Evolutionary conservation across 2,329 filamentous ascomycete genomes (phyloP).

Genomic region (Paecilomyces fulvus): DNA sequence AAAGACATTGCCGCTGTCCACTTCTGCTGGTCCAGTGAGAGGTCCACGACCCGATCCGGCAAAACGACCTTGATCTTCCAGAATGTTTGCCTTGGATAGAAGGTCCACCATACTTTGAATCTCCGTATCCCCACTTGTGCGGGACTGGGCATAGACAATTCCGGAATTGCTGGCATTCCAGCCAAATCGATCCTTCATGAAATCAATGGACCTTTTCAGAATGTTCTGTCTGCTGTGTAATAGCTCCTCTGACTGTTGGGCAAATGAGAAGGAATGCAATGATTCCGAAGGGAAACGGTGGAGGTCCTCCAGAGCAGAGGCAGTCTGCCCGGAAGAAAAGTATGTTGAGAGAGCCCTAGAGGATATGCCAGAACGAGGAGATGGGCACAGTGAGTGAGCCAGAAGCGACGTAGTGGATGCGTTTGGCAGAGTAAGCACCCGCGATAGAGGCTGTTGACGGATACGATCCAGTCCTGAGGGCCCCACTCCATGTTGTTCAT

Average conservation of each 20-base stretch:
- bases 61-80: slow-evolving; percentile 46
- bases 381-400: slow-evolving; percentile 54
- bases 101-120: slow-evolving; percentile 87
- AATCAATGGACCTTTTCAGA: slow-evolving; percentile 86
- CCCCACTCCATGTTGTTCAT: slow-evolving; percentile 80
- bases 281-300: slow-evolving; percentile 91
- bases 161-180: slow-evolving; percentile 69
- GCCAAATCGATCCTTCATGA: slow-evolving; percentile 86
- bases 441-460: slow-evolving; percentile 68
- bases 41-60: slow-evolving; percentile 50
- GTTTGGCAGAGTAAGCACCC: slow-evolving; percentile 56
- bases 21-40: slow-evolving; percentile 68
- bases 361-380: slow-evolving; percentile 57
- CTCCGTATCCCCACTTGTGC: slow-evolving; percentile 73
- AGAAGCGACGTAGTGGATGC: slow-evolving; percentile 55
- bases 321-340: slow-evolving; percentile 55
- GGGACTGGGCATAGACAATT: slow-evolving; percentile 74
- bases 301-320: slow-evolving; percentile 74
- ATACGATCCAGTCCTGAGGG: slow-evolving; percentile 86
- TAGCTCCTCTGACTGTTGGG: slow-evolving; percentile 86
- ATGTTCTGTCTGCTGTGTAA: slow-evolving; percentile 89
- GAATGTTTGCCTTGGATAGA: slow-evolving; percentile 69
- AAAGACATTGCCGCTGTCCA: slow-evolving; percentile 71
- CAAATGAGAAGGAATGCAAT: slow-evolving; percentile 95
- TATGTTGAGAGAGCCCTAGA: slow-evolving; percentile 46